Base-by-base conservation (phyloP, 2,329 filamentous ascomycete genomes). In the Coleophoma cylindrospora region DNA sequence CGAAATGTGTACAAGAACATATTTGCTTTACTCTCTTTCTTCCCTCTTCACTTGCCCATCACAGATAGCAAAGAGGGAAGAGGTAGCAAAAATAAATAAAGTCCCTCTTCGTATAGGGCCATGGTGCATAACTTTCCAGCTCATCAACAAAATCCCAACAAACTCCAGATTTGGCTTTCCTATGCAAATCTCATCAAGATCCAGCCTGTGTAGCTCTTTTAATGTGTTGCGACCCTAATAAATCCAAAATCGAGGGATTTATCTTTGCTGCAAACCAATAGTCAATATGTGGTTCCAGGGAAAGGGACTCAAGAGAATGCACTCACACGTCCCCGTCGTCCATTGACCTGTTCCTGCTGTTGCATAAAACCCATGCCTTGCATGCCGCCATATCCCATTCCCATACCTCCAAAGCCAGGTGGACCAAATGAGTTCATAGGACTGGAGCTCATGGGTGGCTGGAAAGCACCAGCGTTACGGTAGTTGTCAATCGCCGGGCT, bases 281-380 rank as follows among this genome's bases (percentile, higher is more conserved):
- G 19, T 44, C 22, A 44, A 27, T 44, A n/a, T 27, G 14, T n/a
- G 12, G 9, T 32, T n/a, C 15, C 9, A 10, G n/a, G 5, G 21
- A 44, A 27, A 14, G 32, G 11, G 19, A 13, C 19, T 14, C 14
- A 33, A n/a, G 15, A 27, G 27, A 15, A n/a, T 36, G 13, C 57
- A 61, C 58, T 47, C 75, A 81, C 79, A 62, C 81, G 76, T 66
- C 80, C 80, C 58, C 81, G 76, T 65, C 80, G 70, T 55, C 69
- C 65, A 65, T 78, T 80, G 57, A 72, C 72, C 58, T 79, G 77
- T 57, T 80, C 77, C 61, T 82, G 78, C 55, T 81, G 78, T 54
- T 74, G 74, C 69, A 77, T 70, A 59, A 78, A 81, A 15, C 71
- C 74, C 67, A 78, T 72, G 57, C 71, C 73, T 53, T 72, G 74